Evolutionary conservation across 1,284 basidiomycete species (phyloP).

Genomic region (Xerocomus nothofagi): DNA sequence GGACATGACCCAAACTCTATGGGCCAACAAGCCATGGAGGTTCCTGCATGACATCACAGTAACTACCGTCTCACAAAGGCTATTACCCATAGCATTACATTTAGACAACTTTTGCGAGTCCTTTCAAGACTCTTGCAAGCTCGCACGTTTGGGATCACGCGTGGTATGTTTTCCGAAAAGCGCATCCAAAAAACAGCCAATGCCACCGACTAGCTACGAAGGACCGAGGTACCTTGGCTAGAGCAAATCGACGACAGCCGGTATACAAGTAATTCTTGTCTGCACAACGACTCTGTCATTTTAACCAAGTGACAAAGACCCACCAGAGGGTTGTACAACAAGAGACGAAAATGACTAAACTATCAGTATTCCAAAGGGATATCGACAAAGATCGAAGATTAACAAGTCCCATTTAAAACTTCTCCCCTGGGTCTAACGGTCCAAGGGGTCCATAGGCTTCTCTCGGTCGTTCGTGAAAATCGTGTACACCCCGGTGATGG

Average conservation of each 20-base stretch:
- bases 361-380: conserved; percentile 4
- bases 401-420: conserved; percentile 29
- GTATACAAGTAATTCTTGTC: too few species aligned
- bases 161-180: too few species aligned
- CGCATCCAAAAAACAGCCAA: too few species aligned
- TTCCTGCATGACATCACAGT: too few species aligned
- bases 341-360: neutral
- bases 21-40: too few species aligned
- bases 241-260: conserved; percentile 17
- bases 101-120: too few species aligned
- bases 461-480: conserved; percentile 44
- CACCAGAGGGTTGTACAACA: conserved; percentile 22
- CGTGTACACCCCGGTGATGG: conserved; percentile 39
- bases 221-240: too few species aligned
- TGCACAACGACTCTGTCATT: conserved; percentile 4
- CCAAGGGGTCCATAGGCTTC: conserved; percentile 74
- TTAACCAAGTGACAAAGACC: conserved; percentile 2
- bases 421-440: conserved; percentile 63
- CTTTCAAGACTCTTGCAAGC: too few species aligned
- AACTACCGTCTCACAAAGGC: too few species aligned
- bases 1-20: conserved; percentile 6
- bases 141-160: too few species aligned
- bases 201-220: too few species aligned
- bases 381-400: conserved; percentile 12
- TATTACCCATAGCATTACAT: too few species aligned